Percentiles rank a stretch among this genome's conserved stretches.
These are phyloP conservation scores for Gremmenia infestans DNA, from an alignment of 2,329 filamentous ascomycete genomes.

Conservation along the genomic window DNA sequence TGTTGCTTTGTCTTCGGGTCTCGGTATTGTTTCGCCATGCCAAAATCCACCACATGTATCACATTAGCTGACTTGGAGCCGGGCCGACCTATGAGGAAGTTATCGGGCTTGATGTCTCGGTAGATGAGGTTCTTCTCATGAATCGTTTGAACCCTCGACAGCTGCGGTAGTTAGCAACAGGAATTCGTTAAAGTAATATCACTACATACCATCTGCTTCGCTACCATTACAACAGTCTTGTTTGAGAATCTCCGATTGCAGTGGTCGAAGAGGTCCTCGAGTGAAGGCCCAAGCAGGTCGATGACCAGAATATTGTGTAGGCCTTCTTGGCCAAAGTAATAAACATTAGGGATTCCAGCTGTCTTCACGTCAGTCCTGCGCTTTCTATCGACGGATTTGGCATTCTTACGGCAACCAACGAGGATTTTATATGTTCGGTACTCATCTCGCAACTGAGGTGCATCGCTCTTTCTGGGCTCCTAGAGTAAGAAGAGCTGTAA, in stretches of 20 bases:
- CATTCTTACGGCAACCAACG: slow-evolving; percentile 90
- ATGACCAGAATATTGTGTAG: slow-evolving; percentile 99
- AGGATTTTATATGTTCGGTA: slow-evolving; percentile 99
- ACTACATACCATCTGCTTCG: slow-evolving; percentile 84
- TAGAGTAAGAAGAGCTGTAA: slow-evolving; percentile 50
- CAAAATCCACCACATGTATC: slow-evolving; percentile 97
- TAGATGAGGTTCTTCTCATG: slow-evolving; percentile 99
- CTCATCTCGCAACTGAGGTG: slow-evolving; percentile 94
- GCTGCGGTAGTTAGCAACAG: slow-evolving; percentile 40
- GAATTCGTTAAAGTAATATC: not conserved
- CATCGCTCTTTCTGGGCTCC: slow-evolving; percentile 98
- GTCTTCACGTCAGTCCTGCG: slow-evolving; percentile 33
- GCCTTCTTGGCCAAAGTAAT: slow-evolving; percentile 98
- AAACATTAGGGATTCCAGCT: slow-evolving; percentile 99
- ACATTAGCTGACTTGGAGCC: slow-evolving; percentile 94
- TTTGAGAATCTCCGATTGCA: slow-evolving; percentile 92
- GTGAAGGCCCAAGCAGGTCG: slow-evolving; percentile 86
- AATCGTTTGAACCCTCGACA: slow-evolving; percentile 86
- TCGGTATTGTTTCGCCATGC: slow-evolving; percentile 99
- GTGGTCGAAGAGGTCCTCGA: slow-evolving; percentile 96
- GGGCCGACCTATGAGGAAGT: slow-evolving; percentile 93
- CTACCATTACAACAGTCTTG: slow-evolving; percentile 98
- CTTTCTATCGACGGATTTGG: slow-evolving; percentile 7
- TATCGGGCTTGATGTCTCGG: slow-evolving; percentile 98
- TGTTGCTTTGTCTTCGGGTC: slow-evolving; percentile 99